Base-by-base conservation (phyloP, 306 rosid genomes). In the Dalbergia cultrata region DNA sequence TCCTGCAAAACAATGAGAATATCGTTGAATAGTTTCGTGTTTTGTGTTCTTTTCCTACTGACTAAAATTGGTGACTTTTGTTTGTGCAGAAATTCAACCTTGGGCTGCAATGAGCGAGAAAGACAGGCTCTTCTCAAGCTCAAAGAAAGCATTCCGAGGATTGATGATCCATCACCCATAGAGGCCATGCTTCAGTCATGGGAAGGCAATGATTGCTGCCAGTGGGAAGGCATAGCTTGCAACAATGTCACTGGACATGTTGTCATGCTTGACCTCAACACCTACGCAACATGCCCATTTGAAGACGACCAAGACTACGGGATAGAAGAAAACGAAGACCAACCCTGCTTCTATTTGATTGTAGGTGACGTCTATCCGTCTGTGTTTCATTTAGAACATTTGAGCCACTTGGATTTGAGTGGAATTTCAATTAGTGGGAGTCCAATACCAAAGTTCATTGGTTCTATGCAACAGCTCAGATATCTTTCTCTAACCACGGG, bases 151-250 rank as follows among this genome's bases (percentile, higher is more conserved):
- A 16, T 74, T 19, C 6, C 19, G 14, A 57, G 0, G 43, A 5
- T 54, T 16, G 58, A 14, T 49, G 18, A n/a, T n/a, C 59, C 59
- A 53, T n/a, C 21, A 53, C 59, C 59, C 4, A 14, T 26, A 26
- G 31, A 3, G 31, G 31, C 31, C 31, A 26, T 53, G 12, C 64
- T 70, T 52, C 56, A 70, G 45, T 37, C 67, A 13, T 37, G 77
- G 57, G 18, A 35, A 35, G 39, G 65, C 3, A 13, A 72, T 1
- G 35, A 72, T 56, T 72, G 77, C 4, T 72, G 77, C 21, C 45
- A 37, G 3, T 74, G 78, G 78, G 19, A 12, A 19, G 78, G 68
- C 5, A 60, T 74, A 12, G 68, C 31, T 18, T 74, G 78, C 8
- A 26, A 59, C 56, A 43, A 33, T 26, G 11, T 4, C 14, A 74